These are phyloP conservation scores for Puccinia triticina DNA, from an alignment of 1,284 basidiomycete species.

Conservation along the genomic window DNA sequence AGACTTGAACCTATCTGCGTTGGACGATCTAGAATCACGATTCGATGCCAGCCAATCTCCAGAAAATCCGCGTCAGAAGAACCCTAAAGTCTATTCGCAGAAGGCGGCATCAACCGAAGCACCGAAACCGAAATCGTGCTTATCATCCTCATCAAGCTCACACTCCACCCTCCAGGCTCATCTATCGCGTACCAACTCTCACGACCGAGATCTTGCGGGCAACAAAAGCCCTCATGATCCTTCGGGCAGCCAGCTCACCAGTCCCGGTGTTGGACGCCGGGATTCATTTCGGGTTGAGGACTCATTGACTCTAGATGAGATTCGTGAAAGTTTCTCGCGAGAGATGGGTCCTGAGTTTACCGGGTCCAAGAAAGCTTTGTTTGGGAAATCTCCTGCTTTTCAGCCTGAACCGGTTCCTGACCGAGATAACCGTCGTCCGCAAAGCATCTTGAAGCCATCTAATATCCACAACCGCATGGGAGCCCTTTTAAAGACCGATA, in stretches of 20 bases:
- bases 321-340: conserved; percentile 13
- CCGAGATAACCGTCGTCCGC: conserved; percentile 1
- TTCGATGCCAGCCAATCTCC: conserved; percentile 18
- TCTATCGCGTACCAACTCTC: neutral
- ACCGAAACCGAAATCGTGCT: conserved; percentile 1
- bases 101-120: neutral
- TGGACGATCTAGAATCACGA: conserved; percentile 29
- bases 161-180: conserved; percentile 42
- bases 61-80: neutral
- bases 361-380: conserved; percentile 23
- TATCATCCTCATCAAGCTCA: conserved; percentile 43
- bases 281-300: conserved; percentile 33
- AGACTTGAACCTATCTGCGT: conserved; percentile 17
- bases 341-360: conserved; percentile 7
- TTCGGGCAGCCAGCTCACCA: conserved; percentile 29
- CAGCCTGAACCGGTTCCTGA: conserved; percentile 25
- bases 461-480: neutral
- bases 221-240: conserved; percentile 17
- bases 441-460: neutral
- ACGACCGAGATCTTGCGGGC: neutral
- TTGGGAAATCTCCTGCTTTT: neutral
- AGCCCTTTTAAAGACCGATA: conserved; percentile 17
- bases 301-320: conserved; percentile 24
- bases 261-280: conserved; percentile 46
- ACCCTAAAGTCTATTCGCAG: neutral